phyloP scores from a whole-genome alignment of 495 filamentous ascomycete species.

The Pseudotulostoma volvatum region DNA sequence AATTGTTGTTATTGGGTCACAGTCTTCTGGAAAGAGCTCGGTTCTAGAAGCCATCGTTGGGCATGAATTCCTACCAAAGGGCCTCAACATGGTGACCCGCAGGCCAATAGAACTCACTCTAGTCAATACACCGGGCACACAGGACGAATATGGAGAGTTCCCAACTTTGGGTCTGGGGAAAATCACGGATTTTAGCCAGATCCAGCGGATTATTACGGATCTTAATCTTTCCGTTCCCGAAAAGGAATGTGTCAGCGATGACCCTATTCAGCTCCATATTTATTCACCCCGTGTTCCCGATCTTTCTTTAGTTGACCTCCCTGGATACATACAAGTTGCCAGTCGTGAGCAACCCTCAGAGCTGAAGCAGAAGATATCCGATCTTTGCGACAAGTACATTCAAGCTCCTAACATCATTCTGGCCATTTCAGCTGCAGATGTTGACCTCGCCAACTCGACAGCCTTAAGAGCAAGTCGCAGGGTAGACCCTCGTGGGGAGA shows the following conservation, averaged over 20 bases:
- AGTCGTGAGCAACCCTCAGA: conserved; percentile 80
- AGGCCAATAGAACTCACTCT: conserved; percentile 93
- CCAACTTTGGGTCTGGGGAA: conserved; percentile 79
- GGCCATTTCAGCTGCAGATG: conserved; percentile 93
- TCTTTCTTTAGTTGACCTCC: conserved; percentile 88
- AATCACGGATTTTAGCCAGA: conserved; percentile 82
- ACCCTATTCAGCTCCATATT: conserved; percentile 89
- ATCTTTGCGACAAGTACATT: conserved; percentile 97
- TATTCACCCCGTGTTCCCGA: conserved; percentile 93
- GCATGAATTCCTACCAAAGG: conserved; percentile 95
- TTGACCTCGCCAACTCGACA: conserved; percentile 92
- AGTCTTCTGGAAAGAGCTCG: conserved; percentile 96
- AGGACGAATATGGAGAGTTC: conserved; percentile 93
- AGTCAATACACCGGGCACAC: conserved; percentile 82
- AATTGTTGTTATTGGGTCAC: conserved; percentile 96
- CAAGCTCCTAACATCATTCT: conserved; percentile 90
- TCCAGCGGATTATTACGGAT: conserved; percentile 87
- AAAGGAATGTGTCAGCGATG: conserved; percentile 81
- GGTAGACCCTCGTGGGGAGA: conserved; percentile 85
- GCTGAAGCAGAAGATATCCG: conserved; percentile 87
- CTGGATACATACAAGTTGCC: conserved; percentile 92
- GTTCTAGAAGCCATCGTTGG: conserved; percentile 95
- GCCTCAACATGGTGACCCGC: conserved; percentile 94
- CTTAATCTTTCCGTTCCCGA: conserved; percentile 87
- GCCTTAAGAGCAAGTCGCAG: conserved; percentile 77